Evolutionary conservation across 129 eudicot genomes (phyloP).

Genomic region (Rutidosis leptorrhynchoides): DNA sequence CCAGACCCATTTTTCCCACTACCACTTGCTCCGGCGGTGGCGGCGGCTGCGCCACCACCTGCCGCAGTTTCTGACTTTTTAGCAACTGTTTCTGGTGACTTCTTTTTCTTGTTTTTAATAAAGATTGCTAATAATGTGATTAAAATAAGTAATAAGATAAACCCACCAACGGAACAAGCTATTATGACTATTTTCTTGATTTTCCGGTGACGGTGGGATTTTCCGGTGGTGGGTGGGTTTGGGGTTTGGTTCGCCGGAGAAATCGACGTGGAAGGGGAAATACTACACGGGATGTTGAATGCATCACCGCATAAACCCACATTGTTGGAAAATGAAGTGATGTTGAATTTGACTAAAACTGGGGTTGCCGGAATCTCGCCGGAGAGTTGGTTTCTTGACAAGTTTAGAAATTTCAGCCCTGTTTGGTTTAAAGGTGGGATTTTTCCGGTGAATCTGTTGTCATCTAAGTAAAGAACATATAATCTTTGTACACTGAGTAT

Average conservation of each 20-base stretch:
- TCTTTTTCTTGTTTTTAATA: slow-evolving; percentile 14
- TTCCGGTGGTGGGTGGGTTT: slow-evolving; percentile 9
- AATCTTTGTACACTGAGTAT: slow-evolving; percentile 45
- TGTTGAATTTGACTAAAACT: slow-evolving; percentile 47
- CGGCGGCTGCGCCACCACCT: slow-evolving; percentile 16
- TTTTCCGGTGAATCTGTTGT: slow-evolving; percentile 56
- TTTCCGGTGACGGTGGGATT: slow-evolving; percentile 25
- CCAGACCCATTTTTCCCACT: slow-evolving; percentile 48
- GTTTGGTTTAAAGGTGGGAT: slow-evolving; percentile 69
- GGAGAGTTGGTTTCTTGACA: slow-evolving; percentile 61
- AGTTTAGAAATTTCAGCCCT: slow-evolving; percentile 52
- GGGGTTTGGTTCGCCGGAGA: slow-evolving; percentile 7
- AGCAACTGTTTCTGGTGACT: slow-evolving; percentile 1
- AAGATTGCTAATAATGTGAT: slow-evolving; percentile 24
- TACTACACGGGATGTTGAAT: slow-evolving; percentile 32
- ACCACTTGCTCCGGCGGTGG: slow-evolving; percentile 33
- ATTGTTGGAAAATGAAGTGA: slow-evolving; percentile 58
- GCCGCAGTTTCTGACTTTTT: slow-evolving; percentile 28
- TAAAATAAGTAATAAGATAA: slow-evolving; percentile 30
- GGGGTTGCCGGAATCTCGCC: slow-evolving; percentile 67
- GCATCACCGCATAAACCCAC: slow-evolving; percentile 55
- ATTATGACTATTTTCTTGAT: slow-evolving; percentile 43
- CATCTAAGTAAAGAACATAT: slow-evolving; percentile 60
- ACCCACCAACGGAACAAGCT: slow-evolving; percentile 44
- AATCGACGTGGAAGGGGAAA: slow-evolving; percentile 42